These are phyloP conservation scores for Cercospora sp. DNA, from an alignment of 2,329 filamentous ascomycete genomes.

Conservation along the genomic window DNA sequence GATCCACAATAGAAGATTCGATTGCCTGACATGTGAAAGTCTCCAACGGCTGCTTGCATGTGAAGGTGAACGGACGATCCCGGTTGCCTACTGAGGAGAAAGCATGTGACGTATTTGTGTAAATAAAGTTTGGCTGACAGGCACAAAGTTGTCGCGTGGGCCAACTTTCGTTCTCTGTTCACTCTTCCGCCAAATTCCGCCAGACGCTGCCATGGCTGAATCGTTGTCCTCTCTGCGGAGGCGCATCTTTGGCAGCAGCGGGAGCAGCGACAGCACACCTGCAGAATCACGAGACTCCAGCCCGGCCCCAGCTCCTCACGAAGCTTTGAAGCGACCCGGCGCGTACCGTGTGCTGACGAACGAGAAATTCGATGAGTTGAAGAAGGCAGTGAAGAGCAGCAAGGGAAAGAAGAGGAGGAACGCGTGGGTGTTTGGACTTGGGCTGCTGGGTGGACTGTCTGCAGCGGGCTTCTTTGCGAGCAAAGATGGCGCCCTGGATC, in stretches of 20 bases:
- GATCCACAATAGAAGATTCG: not conserved
- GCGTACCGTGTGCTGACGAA: conserved; percentile 55
- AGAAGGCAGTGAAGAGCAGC: conserved; percentile 37
- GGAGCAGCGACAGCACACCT: conserved; percentile 31
- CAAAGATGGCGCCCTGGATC: conserved; percentile 64
- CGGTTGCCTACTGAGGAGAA: not conserved
- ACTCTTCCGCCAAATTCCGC: conserved; percentile 22
- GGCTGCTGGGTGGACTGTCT: conserved; percentile 87
- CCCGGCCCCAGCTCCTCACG: conserved; percentile 41
- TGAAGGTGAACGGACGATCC: not conserved
- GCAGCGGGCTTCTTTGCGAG: conserved; percentile 86
- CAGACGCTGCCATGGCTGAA: not conserved
- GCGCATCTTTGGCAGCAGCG: conserved; percentile 37
- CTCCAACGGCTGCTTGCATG: not conserved
- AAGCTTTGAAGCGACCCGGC: conserved; percentile 23
- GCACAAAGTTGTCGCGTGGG: not conserved
- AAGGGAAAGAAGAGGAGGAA: conserved; percentile 65
- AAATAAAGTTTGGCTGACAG: conserved; percentile 1
- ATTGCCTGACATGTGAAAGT: not conserved
- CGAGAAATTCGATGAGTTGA: conserved; percentile 50
- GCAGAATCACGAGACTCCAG: conserved; percentile 44
- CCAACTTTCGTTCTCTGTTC: not conserved
- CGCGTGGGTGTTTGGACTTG: conserved; percentile 81
- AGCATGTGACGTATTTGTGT: not conserved
- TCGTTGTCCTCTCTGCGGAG: conserved; percentile 35